Evolutionary conservation across 768 basidiomycete genomes (phyloP).

Genomic region (Rhodocollybia butyracea): DNA sequence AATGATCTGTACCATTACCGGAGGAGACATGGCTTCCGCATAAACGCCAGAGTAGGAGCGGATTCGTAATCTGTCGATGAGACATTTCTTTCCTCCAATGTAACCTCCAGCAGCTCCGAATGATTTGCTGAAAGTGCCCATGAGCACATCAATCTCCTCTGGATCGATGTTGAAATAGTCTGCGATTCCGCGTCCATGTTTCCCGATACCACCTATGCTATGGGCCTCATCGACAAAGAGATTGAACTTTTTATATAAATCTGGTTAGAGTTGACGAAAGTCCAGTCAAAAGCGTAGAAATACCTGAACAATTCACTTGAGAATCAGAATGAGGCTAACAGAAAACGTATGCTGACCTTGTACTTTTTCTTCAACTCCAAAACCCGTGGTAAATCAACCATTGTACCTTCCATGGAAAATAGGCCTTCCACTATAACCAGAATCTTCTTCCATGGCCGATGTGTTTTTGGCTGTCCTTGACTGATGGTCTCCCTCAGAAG

Average conservation of each 20-base stretch:
- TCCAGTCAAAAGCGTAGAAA: no score
- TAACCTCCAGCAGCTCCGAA: slow-evolving; percentile 96
- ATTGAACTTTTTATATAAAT: no score
- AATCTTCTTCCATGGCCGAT: slow-evolving; percentile 99
- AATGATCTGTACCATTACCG: slow-evolving; percentile 89
- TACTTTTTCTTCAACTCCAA: slow-evolving; percentile 89
- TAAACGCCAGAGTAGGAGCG: slow-evolving; percentile 80
- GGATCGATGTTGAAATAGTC: slow-evolving; percentile 92
- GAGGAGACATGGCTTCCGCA: slow-evolving; percentile 87
- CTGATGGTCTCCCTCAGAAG: slow-evolving; percentile 88
- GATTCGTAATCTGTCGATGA: slow-evolving; percentile 81
- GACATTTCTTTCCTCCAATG: slow-evolving; percentile 76
- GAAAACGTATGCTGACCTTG: slow-evolving; percentile 58
- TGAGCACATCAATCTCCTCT: slow-evolving; percentile 81
- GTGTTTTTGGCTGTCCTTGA: slow-evolving; percentile 96
- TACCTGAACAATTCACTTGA: neutral
- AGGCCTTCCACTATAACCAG: slow-evolving; percentile 91
- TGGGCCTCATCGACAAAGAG: slow-evolving; percentile 97
- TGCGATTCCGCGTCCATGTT: slow-evolving; percentile 89
- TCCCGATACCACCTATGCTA: slow-evolving; percentile 93
- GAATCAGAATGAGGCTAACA: neutral
- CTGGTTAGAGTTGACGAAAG: no score
- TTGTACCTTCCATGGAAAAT: slow-evolving; percentile 96
- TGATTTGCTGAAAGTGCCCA: slow-evolving; percentile 98
- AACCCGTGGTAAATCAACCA: slow-evolving; percentile 80